phyloP scores from a whole-genome alignment of 2,329 filamentous ascomycete genomes.

The Cladophialophora carrionii region DNA sequence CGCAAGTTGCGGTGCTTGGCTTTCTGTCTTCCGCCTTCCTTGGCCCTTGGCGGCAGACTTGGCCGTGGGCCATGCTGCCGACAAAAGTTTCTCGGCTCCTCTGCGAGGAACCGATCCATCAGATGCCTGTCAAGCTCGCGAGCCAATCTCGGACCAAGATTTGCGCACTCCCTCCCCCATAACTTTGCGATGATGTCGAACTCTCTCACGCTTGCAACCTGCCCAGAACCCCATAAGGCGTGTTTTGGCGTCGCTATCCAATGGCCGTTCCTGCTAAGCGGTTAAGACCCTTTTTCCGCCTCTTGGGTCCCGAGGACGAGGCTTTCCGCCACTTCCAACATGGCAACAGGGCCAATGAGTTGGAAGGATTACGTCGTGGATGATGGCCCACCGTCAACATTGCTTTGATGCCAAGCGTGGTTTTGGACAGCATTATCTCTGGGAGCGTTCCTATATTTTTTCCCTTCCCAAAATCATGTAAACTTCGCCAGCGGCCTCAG shows the following conservation, averaged over 20 bases:
- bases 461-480: neutral
- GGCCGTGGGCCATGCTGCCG: neutral
- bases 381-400: neutral
- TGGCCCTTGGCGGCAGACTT: neutral
- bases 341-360: neutral
- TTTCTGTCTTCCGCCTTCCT: slow-evolving; percentile 1
- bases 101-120: neutral
- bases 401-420: neutral
- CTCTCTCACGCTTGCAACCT: neutral
- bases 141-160: neutral
- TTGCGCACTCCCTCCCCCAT: neutral
- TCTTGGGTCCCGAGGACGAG: neutral
- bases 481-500: neutral
- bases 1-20: neutral
- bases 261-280: neutral
- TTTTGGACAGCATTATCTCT: neutral
- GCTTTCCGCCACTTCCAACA: neutral
- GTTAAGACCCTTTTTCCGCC: neutral
- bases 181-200: neutral
- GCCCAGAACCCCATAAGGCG: neutral
- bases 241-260: neutral
- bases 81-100: neutral
- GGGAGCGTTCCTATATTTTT: neutral
- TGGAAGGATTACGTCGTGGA: neutral
- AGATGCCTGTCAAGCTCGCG: neutral